phyloP scores from a whole-genome alignment of 257 asterid species.

The Verbascum thapsus region DNA sequence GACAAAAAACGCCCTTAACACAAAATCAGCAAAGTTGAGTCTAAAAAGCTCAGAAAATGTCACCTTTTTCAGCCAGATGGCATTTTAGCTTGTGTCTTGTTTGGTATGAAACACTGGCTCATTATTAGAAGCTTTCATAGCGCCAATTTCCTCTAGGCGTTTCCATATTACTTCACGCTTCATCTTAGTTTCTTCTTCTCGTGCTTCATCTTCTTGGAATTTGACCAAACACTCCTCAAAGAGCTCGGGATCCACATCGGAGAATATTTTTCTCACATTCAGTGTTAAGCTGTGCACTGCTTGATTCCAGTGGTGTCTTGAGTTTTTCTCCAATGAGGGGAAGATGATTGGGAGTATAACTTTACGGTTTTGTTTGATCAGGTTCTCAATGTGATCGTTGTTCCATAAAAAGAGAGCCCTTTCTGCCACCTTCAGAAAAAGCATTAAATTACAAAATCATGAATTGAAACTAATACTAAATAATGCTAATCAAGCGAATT shows the following conservation, averaged over 20 bases:
- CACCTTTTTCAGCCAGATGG: conserved; percentile 39
- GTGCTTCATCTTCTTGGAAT: conserved; percentile 73
- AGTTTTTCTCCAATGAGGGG: conserved; percentile 73
- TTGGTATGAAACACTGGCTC: conserved; percentile 61
- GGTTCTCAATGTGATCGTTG: conserved; percentile 82
- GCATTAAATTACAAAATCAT: conserved; percentile 25
- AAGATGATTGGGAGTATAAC: conserved; percentile 76
- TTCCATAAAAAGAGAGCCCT: conserved; percentile 91
- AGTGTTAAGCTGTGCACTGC: conserved; percentile 82
- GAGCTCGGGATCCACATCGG: conserved; percentile 69
- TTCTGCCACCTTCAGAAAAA: conserved; percentile 75
- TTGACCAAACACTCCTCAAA: conserved; percentile 74
- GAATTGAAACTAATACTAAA: conserved; percentile 8
- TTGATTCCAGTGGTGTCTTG: conserved; percentile 87
- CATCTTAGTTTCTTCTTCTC: conserved; percentile 49
- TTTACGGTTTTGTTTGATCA: conserved; percentile 81
- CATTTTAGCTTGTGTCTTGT: conserved; percentile 31
- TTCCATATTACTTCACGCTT: conserved; percentile 76
- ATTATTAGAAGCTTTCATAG: conserved; percentile 53
- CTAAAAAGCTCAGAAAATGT: background rate
- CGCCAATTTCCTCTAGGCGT: conserved; percentile 70
- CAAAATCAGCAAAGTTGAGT: conserved; percentile 11
- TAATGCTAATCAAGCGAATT: background rate
- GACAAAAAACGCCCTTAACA: conserved; percentile 20
- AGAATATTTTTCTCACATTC: conserved; percentile 86